Base-by-base conservation (phyloP, 78 protist genomes). In the Dictyostelium firmibasis region DNA sequence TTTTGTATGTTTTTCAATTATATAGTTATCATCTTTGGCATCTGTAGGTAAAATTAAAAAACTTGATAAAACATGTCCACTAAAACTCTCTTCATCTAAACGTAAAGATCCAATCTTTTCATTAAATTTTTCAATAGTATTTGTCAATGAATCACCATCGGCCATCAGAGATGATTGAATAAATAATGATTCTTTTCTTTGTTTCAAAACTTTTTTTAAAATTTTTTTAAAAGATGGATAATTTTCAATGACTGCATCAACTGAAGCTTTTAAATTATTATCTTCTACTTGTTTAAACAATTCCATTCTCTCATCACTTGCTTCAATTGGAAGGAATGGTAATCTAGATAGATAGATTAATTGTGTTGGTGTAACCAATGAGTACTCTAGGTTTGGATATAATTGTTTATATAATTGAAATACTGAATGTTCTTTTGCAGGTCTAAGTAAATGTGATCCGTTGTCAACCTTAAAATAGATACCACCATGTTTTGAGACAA, bases 371-470 rank as follows among this genome's bases (percentile, higher is more conserved):
- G 78, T 6, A 29, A 70, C 5, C 43, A 70, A 31, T 29, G 38
- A 16, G 16, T 23, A 25, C 0, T 64, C 35, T 29, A 29, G 31
- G 10, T n/a, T 8, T 29, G 41, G 35, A 29, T 25, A 70, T 14
- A 70, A n/a, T 25, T 29, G 20, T 70, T 70, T 70, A 70, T 70
- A 29, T 4, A 70, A 31, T 70, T 70, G 78, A 33, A 14, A 70
- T 70, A 70, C n/a, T 29, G 78, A n/a, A 70, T 70, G 33, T 31
- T 70, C 78, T 70, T 70, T 70, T 27, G 78, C 35, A 31, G 78
- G 78, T 29, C 18, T 70, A 2, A 70, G 18, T 31, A 70, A 31
- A 31, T 1, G 3, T 29, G 77, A 69, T 13, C 78, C 78, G 14
- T 70, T 29, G 18, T 70, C 78, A 4, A 70, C n/a, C 16, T 70